A percentile compares a stretch with the other conserved stretches of the same genome.
Evolutionary conservation across 208 protist species (phyloP).

Genomic region (Histomonas meleagridis): DNA sequence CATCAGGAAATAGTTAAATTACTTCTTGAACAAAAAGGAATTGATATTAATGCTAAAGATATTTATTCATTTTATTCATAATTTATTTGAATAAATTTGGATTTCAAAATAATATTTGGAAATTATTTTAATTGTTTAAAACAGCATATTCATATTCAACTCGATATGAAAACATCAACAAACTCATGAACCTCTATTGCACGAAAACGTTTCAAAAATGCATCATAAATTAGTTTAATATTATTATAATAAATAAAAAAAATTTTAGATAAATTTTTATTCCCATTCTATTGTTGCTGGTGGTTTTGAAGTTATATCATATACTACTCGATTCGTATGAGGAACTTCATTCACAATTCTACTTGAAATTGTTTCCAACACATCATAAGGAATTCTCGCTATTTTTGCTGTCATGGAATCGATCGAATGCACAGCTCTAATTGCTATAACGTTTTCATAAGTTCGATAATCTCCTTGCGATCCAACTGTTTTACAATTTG

Average conservation of each 20-base stretch:
- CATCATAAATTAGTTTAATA: too few species aligned
- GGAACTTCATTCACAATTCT: background rate
- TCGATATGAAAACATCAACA: too few species aligned
- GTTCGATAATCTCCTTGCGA: conserved; percentile 72
- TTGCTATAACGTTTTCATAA: background rate
- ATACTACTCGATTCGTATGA: background rate
- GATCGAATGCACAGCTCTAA: conserved; percentile 73
- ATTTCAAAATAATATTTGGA: too few species aligned
- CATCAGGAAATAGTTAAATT: too few species aligned
- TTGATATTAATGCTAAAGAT: too few species aligned
- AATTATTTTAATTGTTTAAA: too few species aligned
- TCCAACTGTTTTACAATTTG: conserved; percentile 78
- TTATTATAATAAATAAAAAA: background rate
- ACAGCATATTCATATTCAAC: too few species aligned
- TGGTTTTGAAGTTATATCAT: background rate
- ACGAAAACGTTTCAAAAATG: too few species aligned
- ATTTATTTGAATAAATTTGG: too few species aligned
- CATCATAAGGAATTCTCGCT: background rate
- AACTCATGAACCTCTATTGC: too few species aligned
- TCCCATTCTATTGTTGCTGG: conserved; percentile 11
- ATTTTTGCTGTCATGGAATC: conserved; percentile 82
- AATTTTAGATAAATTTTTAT: background rate
- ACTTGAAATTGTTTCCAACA: background rate
- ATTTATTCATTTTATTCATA: too few species aligned
- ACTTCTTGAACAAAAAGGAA: too few species aligned